These are phyloP conservation scores for Zygoascus meyerae DNA, from an alignment of 1,139 yeast genomes.

Conservation along the genomic window DNA sequence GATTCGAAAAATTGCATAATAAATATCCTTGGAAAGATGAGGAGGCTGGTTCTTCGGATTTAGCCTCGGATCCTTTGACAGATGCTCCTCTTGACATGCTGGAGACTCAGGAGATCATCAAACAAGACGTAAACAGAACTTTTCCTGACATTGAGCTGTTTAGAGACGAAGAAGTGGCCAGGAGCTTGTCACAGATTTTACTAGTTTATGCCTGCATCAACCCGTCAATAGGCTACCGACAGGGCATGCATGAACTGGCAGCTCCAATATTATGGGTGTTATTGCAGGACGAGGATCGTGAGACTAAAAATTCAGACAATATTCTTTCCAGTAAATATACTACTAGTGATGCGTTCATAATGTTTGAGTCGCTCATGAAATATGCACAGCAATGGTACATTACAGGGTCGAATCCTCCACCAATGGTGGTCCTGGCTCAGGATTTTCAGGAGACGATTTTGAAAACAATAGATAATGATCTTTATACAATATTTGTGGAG, in stretches of 20 bases:
- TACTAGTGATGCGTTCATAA: slow-evolving; percentile 30
- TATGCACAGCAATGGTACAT: slow-evolving; percentile 30
- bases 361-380: slow-evolving; percentile 33
- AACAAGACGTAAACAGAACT: slow-evolving; percentile 49
- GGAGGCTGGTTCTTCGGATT: neutral
- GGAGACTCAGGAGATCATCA: slow-evolving; percentile 27
- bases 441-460: slow-evolving; percentile 35
- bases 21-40: slow-evolving; percentile 6
- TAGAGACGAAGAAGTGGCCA: slow-evolving; percentile 29
- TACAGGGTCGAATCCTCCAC: slow-evolving; percentile 21
- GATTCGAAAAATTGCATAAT: slow-evolving; percentile 13
- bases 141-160: slow-evolving; percentile 53
- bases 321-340: slow-evolving; percentile 12
- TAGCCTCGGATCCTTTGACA: slow-evolving; percentile 15
- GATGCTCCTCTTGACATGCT: slow-evolving; percentile 17
- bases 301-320: slow-evolving; percentile 4
- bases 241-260: slow-evolving; percentile 57
- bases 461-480: slow-evolving; percentile 34
- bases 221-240: slow-evolving; percentile 49
- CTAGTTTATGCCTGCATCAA: slow-evolving; percentile 50
- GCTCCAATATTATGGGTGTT: slow-evolving; percentile 41
- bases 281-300: slow-evolving; percentile 16
- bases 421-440: slow-evolving; percentile 29
- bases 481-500: slow-evolving; percentile 34
- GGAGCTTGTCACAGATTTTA: slow-evolving; percentile 41